Evolutionary conservation across 495 filamentous ascomycete species (phyloP).

Genomic region (Xylaria curta): DNA sequence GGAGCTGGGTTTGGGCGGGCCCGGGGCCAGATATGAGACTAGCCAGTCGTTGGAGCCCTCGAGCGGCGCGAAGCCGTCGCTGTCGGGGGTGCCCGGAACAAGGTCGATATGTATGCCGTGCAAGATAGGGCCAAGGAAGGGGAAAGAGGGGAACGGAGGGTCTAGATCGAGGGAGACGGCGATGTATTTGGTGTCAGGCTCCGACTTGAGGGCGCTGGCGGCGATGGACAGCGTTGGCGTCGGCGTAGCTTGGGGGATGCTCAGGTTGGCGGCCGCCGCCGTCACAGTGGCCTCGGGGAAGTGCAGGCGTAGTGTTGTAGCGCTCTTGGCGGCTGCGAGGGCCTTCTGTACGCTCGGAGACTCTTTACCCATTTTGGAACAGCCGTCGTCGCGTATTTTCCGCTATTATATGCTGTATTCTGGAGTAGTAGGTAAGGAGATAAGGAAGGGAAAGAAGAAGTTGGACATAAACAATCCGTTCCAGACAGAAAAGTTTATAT

Average conservation of each 20-base stretch:
- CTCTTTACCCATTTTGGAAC: conserved; percentile 31
- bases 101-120: conserved; percentile 54
- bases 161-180: conserved; percentile 58
- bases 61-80: conserved; percentile 33
- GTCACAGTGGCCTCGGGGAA: conserved; percentile 35
- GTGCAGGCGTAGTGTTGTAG: conserved; percentile 36
- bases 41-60: conserved; percentile 34
- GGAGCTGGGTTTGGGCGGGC: conserved; percentile 55
- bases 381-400: background rate
- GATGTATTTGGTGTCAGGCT: conserved; percentile 45
- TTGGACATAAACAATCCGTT: background rate
- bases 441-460: background rate
- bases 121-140: conserved; percentile 57
- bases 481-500: background rate
- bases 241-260: conserved; percentile 21
- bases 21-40: conserved; percentile 57
- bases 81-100: conserved; percentile 19
- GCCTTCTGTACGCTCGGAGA: conserved; percentile 27
- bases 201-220: conserved; percentile 27
- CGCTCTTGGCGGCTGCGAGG: conserved; percentile 24
- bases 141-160: conserved; percentile 58
- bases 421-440: conserved; percentile 1
- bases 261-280: conserved; percentile 27
- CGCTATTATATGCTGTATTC: background rate
- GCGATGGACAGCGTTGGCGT: conserved; percentile 36